Percentiles rank a stretch among this genome's conserved stretches.
These are phyloP conservation scores for Metarhizium brunneum DNA, from an alignment of 2,329 filamentous ascomycete genomes.

Conservation along the genomic window DNA sequence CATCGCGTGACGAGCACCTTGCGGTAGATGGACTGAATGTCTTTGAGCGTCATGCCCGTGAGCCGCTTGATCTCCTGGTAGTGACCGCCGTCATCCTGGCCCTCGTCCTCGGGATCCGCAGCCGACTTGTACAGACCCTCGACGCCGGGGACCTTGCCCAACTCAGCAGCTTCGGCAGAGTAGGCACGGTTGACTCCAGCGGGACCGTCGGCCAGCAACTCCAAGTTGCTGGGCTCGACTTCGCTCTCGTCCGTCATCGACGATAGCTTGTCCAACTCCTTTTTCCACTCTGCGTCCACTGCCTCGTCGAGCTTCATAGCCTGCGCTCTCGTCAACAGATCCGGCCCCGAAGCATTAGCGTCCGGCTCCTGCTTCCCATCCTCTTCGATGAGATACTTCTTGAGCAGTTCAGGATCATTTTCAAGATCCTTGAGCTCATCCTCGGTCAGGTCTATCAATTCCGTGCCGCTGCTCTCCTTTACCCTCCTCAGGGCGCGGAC, in stretches of 20 bases:
- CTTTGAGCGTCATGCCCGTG: constrained; percentile 42
- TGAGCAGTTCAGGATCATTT: constrained; percentile 28
- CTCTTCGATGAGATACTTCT: constrained; percentile 27
- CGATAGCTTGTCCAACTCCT: constrained; percentile 27
- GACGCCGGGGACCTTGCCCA: constrained; percentile 46
- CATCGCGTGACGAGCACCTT: constrained; percentile 66
- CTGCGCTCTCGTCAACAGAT: constrained; percentile 24
- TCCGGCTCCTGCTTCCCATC: constrained; percentile 13
- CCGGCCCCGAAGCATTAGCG: constrained; percentile 15
- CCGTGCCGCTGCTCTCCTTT: constrained; percentile 30
- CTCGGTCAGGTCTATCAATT: constrained; percentile 39
- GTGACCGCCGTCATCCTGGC: constrained; percentile 39
- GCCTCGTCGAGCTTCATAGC: constrained; percentile 28
- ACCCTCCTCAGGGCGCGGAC: constrained; percentile 31
- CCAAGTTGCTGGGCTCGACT: constrained; percentile 23
- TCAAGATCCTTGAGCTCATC: constrained; percentile 35
- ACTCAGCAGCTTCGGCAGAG: constrained; percentile 36
- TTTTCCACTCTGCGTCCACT: constrained; percentile 25
- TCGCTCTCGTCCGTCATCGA: constrained; percentile 19
- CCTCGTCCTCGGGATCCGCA: constrained; percentile 40
- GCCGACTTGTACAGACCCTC: constrained; percentile 39
- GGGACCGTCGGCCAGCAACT: constrained; percentile 28
- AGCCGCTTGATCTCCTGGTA: constrained; percentile 44
- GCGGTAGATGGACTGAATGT: constrained; percentile 47
- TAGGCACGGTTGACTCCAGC: constrained; percentile 23